Evolutionary conservation across 1,139 yeast species (phyloP), one percentile per base, ranked within the genome.

Genomic region (Torulaspora globosa): DNA sequence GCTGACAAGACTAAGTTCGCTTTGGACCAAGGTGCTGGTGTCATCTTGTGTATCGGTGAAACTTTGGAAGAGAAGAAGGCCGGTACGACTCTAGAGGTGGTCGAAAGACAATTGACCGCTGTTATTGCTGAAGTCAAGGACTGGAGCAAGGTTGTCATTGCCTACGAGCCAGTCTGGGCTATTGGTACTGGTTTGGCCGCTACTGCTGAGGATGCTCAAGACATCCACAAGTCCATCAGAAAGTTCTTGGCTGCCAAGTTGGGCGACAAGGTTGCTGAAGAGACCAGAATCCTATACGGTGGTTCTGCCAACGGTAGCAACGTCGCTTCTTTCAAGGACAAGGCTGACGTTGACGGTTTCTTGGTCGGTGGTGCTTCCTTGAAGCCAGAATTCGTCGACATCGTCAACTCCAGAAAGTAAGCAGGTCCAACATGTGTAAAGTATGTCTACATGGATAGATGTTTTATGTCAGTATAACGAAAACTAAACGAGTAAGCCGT

Each of bases 161-260:
- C 98, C 67, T 94, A 94, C 75, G 98, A 92, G 76, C 99, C 99
- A 63, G 96, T 92, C 61, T 92, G 98, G 98, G 99, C 99, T 61
- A 92, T 92, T 66, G 99, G 99, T 71, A 90, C 98, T 61, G 99
- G 99, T 67, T 82, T 92, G 67, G 97, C 97, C 66, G 98, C 98
- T 57, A 92, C 98, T 60, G 90, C 98, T 58, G 88, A 86, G 57
- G 97, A 92, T 68, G 97, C 97, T 60, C 96, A 89, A 77, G 88
- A 82, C 59, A 89, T 95, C 67, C 98, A 94, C 78, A 80, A 80
- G 69, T 80, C 78, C 58, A 86, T 94, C 74, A 87, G 98, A 78
- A 79, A 72, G 52, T 90, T 79, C 78, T 79, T 92, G 70, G 74
- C 79, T 58, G 74, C 78, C 66, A 79, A 85, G 71, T 79, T 92